Base-by-base conservation (phyloP, 2,329 filamentous ascomycete genomes). In the Laburnicola sp. region DNA sequence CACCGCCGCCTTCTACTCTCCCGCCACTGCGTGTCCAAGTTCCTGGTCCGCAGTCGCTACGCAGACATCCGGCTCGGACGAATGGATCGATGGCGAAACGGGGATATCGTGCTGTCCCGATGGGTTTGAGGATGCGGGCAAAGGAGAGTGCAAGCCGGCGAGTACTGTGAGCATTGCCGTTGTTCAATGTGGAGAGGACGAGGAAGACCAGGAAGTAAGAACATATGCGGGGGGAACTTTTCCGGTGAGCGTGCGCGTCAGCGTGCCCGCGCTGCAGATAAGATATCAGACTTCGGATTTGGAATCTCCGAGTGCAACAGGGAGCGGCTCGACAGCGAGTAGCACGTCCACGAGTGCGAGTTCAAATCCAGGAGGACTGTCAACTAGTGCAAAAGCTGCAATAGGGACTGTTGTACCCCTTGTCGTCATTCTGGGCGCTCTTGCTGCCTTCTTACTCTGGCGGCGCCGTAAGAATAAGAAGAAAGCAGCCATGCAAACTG, bases 351-450 rank as follows among this genome's bases (percentile, higher is more conserved):
- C 26, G n/a, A 23, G 28, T 22, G 11, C 45, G 10, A 38, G 25
- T 2, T 8, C 27, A 10, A 40, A 40, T 26, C 42, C 25, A 30
- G 67, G 74, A 5, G 80, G 82, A 3, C 74, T 91, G 3, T 76
- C 72, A 52, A 80, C 80, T 45, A 79, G 81, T 31, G 86, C 86
- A 32, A 91, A 83, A 57, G 95, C 95, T 56, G 92, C 92, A 1
- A 85, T 97, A 36, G 92, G 91, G 1, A 92, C 96, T 0, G 89
- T 96, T 6, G 87, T 97, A 1, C 92, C 93, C 3, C 91, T 97
- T 34, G 89, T 85, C 1, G 89, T 87, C 1, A 89, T 97, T n/a
- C 26, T 63, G 6, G 51, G 49, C 21, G 53, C 53, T 0, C 38
- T 64, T 3, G 56, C 45, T 8, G 51, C 49, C 2, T 59, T 58